A percentile compares a stretch with the other conserved stretches of the same genome.
Evolutionary conservation across 2,329 filamentous ascomycete species (phyloP).

Genomic region (Trichoderma lentiforme): DNA sequence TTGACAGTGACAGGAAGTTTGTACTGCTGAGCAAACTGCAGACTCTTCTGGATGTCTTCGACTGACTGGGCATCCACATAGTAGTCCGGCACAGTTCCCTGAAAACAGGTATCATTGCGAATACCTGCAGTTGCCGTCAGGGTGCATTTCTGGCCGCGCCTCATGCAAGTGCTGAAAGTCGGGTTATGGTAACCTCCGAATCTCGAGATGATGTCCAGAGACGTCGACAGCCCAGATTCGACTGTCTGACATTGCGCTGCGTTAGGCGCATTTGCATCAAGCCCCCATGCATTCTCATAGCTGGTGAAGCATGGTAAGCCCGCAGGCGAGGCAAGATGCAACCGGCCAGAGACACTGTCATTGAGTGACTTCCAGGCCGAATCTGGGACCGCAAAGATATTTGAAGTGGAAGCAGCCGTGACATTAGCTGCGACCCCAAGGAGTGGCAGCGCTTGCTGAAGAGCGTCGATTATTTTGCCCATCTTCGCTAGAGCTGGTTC

Average conservation of each 20-base stretch:
- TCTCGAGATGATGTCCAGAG: background rate
- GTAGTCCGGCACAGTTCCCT: background rate
- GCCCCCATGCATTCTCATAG: background rate
- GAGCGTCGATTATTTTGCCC: background rate
- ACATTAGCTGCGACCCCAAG: background rate
- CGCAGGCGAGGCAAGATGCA: slow-evolving; percentile 3
- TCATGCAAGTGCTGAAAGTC: slow-evolving; percentile 17
- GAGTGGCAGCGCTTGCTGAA: background rate
- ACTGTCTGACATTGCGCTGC: background rate
- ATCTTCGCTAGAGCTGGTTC: background rate
- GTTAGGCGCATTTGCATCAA: background rate
- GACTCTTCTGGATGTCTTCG: background rate
- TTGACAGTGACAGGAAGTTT: slow-evolving; percentile 14
- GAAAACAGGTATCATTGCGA: background rate
- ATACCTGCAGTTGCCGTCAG: background rate
- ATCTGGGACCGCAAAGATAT: background rate
- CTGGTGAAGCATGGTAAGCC: slow-evolving; percentile 11
- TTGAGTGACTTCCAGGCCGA: slow-evolving; percentile 9
- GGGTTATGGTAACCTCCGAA: slow-evolving; percentile 17
- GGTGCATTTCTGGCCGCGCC: slow-evolving; percentile 1
- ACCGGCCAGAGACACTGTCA: slow-evolving; percentile 8
- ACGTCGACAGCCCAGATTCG: background rate
- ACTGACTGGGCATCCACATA: background rate
- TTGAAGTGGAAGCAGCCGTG: background rate
- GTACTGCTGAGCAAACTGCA: slow-evolving; percentile 10